Evolutionary conservation across 2,329 filamentous ascomycete species (phyloP), one percentile per base, ranked within the genome.

Genomic region (Fusarium chuoi): DNA sequence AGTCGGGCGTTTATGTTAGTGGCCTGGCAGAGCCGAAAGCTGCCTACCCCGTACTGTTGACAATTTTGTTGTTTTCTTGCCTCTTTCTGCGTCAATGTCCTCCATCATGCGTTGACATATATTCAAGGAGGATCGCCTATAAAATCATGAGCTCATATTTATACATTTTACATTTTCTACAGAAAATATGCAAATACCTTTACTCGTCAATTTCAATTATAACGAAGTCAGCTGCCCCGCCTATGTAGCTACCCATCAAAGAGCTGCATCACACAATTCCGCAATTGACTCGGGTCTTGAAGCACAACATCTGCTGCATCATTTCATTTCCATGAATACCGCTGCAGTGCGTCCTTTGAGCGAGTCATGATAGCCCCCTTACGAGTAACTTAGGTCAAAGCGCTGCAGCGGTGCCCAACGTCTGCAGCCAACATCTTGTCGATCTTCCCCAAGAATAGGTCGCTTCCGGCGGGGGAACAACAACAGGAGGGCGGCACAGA

Each of bases 211-310:
- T 5, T 6, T 2, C 11, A 4, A 14, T 6, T 10, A 30, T 3
- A 30, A 30, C 28, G 28, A 30, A 30, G 8, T 2, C 3, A 12
- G 6, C 3, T n/a, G 7, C 15, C 15, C 11, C 15, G 5, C 11
- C 6, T 22, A 0, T 10, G 5, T 4, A 18, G 3, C 22, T 6
- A 5, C 22, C 13, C 4, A 28, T 26, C 3, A 4, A 7, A 12
- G 12, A n/a, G 22, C 20, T 33, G 9, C 4, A 15, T 36, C 33
- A 2, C 13, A 22, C 33, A 12, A 8, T 26, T 24, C 13, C 9
- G 3, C n/a, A 7, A 26, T 22, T 26, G 24, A 26, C n/a, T 22
- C 7, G 10, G 7, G 26, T 38, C 5, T 22, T 17, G 10, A 38
- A 10, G 33, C 33, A 38, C 14, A 9, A 13, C 49, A 13, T 26